Base-by-base conservation (phyloP, 495 filamentous ascomycete genomes). In the Saxophila tyrrhenica region DNA sequence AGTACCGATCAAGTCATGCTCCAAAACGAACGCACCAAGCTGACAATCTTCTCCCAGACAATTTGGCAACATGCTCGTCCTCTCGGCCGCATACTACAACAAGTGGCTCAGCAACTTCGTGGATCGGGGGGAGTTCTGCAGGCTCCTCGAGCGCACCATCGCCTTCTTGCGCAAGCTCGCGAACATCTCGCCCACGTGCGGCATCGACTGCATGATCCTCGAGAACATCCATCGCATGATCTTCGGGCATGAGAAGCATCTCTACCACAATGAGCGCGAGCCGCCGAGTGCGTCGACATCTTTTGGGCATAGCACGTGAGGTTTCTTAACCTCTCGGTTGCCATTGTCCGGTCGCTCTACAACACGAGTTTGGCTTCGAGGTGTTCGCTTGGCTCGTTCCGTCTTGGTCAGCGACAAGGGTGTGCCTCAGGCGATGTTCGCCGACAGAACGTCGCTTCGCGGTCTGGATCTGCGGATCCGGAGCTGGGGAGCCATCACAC, bases 31-130 rank as follows among this genome's bases (percentile, higher is more conserved):
- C 32, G n/a, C 23, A 3, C 32, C 45, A 39, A 21, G 39, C 51
- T 54, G 19, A 48, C 19, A 16, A 46, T 3, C 57, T 35, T 35
- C 29, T 35, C n/a, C 15, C 56, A 95, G 90, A 10, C 92, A 97
- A 89, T 98, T 94, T 69, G 92, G 92, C 48, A 98, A 97, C 65
- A 81, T 96, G 64, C 72, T 97, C 42, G 86, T 90, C 5, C 79
- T 98, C 1, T 80, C 87, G 20, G 89, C 91, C 1, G 85, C 82
- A 3, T 91, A 80, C 66, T 67, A 69, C 66, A 77, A 82, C 69
- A 78, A 53, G 47, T 73, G 68, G 29, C 76, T 89, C 0, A 63
- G 61, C 1, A 62, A 68, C 9, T 72, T 77, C 19, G 73, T 91
- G 43, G 62, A 75, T 9, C 64, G 64, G 46, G 63, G 74, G 0